Base-by-base conservation (phyloP, 2,329 filamentous ascomycete genomes). In the Alternaria longipes region DNA sequence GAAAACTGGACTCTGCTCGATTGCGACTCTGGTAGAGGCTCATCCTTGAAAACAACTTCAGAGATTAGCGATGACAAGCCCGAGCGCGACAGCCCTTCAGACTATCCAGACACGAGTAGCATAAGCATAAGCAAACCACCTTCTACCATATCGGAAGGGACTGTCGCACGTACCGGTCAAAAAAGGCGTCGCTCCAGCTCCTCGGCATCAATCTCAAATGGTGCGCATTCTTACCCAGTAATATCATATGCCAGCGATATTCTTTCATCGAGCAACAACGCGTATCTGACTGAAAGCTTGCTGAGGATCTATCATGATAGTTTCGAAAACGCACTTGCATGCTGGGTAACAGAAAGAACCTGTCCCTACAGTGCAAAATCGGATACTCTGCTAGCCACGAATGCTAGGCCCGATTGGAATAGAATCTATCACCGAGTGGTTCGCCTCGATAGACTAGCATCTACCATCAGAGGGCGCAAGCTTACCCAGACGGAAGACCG, bases 271-370 rank as follows among this genome's bases (percentile, higher is more conserved):
- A 75, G 71, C 47, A 79, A 78, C 53, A 80, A 75, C 30, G 73
- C 72, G 7, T 72, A 82, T 26, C 79, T 85, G 56, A 80, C 80
- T 1, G 77, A 82, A 41, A 80, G 74, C 14, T 73, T 85, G 18
- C 72, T 85, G 52, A 79, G 79, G 45, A 82, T 86, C 34, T 86
- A 86, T 67, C 84, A 86, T 64, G 84, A 86, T 62, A 84, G 83
- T 30, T 78, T 86, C 63, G 84, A 86, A 63, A 82, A 85, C 65
- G 83, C 81, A 12, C 71, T 86, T 7, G 82, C 83, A 2, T 86
- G 84, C 67, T 86, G 84, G 84, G 65, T 86, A 18, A 84, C 83
- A 0, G 84, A 86, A 61, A 78, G 80, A 47, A 86, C 83, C 3
- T 86, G 84, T 55, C 84, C 84, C 0, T 86, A 86, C 65, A 76